Conservation (phyloP, 352 stramenopile species). For the Globisporangium irregulare region DNA sequence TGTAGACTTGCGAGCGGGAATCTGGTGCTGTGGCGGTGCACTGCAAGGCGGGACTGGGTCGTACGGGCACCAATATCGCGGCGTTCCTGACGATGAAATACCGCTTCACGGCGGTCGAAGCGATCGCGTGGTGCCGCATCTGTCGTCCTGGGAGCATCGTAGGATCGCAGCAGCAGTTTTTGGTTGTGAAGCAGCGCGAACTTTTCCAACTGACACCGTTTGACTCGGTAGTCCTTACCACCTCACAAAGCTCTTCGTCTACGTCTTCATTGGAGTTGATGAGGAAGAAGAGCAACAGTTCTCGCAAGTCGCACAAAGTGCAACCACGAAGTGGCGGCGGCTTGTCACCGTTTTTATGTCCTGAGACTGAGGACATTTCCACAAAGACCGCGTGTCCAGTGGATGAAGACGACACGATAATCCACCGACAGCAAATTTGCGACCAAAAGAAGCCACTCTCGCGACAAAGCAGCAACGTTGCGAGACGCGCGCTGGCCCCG, state of each 20-base stretch:
- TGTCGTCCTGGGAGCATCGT: slow-evolving; percentile 94
- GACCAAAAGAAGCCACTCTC: not conserved
- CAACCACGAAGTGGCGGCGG: not conserved
- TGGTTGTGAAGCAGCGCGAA: slow-evolving; percentile 79
- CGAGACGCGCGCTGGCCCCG: not conserved
- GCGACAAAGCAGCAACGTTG: not conserved
- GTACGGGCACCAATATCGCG: slow-evolving; percentile 95
- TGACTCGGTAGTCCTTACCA: not conserved
- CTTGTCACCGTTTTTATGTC: not conserved
- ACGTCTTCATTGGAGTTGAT: not conserved
- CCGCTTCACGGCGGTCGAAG: slow-evolving; percentile 90
- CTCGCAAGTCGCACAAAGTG: not conserved
- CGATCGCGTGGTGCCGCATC: slow-evolving; percentile 95
- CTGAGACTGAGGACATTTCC: not conserved
- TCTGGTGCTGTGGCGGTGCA: slow-evolving; percentile 93
- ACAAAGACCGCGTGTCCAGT: not conserved
- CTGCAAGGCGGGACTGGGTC: slow-evolving; percentile 96
- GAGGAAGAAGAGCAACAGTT: not conserved
- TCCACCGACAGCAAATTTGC: not conserved
- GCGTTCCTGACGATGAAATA: slow-evolving; percentile 97
- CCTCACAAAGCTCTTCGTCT: not conserved
- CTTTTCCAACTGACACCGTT: slow-evolving; percentile 28
- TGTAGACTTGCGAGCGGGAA: slow-evolving; percentile 51
- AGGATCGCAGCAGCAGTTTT: slow-evolving; percentile 94
- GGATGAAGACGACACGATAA: not conserved